Conservation (phyloP, 441 rosid genomes). For the Lepidium campestre region DNA sequence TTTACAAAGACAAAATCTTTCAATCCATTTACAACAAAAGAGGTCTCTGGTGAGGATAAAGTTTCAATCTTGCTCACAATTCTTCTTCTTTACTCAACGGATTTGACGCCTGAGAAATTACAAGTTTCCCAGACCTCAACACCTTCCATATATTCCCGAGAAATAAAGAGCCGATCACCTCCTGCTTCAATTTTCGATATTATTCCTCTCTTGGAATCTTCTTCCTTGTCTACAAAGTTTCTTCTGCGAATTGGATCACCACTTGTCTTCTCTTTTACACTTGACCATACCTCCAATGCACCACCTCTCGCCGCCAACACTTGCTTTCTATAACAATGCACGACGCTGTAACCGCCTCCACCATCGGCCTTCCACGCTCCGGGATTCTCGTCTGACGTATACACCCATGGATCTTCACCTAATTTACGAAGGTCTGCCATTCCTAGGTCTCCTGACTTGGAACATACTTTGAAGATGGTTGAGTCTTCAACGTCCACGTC, state of each 20-base stretch:
- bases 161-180: conserved; percentile 74
- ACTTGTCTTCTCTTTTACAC: conserved; percentile 23
- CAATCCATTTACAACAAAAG: conserved; percentile 1
- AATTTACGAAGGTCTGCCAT: conserved; percentile 78
- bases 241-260: conserved; percentile 33
- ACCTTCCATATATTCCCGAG: conserved; percentile 69
- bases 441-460: conserved; percentile 81
- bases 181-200: conserved; percentile 72
- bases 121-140: conserved; percentile 89
- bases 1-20: not conserved
- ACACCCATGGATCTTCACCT: conserved; percentile 89
- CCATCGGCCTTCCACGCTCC: conserved; percentile 34
- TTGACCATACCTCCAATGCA: conserved; percentile 83
- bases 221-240: conserved; percentile 70
- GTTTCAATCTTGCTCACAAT: not conserved
- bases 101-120: conserved; percentile 25
- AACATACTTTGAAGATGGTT: conserved; percentile 69
- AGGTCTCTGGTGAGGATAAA: not conserved
- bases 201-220: conserved; percentile 58
- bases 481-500: conserved; percentile 54
- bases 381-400: conserved; percentile 60
- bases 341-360: conserved; percentile 33
- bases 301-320: conserved; percentile 80
- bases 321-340: conserved; percentile 68
- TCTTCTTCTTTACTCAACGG: conserved; percentile 9